These are phyloP conservation scores for Lipomyces lipofer DNA, from an alignment of 805 yeast species.

Conservation along the genomic window DNA sequence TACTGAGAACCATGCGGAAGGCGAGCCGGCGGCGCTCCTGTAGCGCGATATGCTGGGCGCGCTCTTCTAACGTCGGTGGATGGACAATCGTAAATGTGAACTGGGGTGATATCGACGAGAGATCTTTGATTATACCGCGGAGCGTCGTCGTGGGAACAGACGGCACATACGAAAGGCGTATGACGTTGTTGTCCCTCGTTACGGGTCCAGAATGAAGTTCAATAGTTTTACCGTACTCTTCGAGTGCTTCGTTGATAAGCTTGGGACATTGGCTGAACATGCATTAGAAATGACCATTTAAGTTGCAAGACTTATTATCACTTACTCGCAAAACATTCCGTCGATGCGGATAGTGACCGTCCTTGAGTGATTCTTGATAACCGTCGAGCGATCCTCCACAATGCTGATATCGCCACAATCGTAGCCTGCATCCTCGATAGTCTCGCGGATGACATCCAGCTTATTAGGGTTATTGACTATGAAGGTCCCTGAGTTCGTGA, in stretches of 20 bases:
- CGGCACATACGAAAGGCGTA: constrained; percentile 68
- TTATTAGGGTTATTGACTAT: constrained; percentile 46
- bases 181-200: constrained; percentile 55
- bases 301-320: background rate
- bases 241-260: constrained; percentile 50
- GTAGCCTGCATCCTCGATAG: constrained; percentile 68
- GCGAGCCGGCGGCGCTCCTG: constrained; percentile 51
- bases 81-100: constrained; percentile 58
- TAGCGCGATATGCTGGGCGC: constrained; percentile 51
- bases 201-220: constrained; percentile 55
- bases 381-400: constrained; percentile 49
- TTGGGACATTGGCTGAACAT: constrained; percentile 56
- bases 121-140: constrained; percentile 53
- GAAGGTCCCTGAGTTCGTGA: constrained; percentile 65
- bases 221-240: constrained; percentile 57
- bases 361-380: constrained; percentile 53
- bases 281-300: background rate
- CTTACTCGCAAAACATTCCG: constrained; percentile 65
- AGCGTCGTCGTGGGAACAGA: constrained; percentile 54
- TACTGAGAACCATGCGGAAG: constrained; percentile 50
- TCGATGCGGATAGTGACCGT: constrained; percentile 56
- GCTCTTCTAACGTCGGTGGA: constrained; percentile 62
- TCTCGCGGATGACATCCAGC: constrained; percentile 47
- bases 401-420: constrained; percentile 53
- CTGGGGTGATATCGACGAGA: constrained; percentile 48